A percentile compares a stretch with the other conserved stretches of the same genome.
These are phyloP conservation scores for Aphanomyces invadans DNA, from an alignment of 352 stramenopile species.

Conservation along the genomic window DNA sequence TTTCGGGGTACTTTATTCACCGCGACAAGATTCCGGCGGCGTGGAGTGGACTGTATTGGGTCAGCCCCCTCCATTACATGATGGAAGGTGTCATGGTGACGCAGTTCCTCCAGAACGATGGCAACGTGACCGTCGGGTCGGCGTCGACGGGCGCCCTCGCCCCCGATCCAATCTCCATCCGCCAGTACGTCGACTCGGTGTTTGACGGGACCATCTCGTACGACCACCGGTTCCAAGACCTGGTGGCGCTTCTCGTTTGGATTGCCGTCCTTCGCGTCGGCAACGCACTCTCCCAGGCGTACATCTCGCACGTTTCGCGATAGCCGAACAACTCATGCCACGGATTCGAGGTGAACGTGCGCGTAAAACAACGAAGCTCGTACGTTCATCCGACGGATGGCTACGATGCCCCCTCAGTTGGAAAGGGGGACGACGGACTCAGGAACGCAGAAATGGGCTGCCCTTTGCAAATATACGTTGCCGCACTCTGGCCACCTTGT, in stretches of 20 bases:
- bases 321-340: not conserved
- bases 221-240: conserved; percentile 14
- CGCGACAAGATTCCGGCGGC: conserved; percentile 16
- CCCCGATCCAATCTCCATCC: conserved; percentile 6
- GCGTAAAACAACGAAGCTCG: no score
- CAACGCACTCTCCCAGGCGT: conserved; percentile 1
- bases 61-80: conserved; percentile 24
- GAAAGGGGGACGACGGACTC: no score
- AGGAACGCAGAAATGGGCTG: no score
- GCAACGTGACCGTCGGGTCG: conserved; percentile 12
- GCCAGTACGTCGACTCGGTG: not conserved
- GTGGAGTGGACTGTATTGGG: conserved; percentile 22
- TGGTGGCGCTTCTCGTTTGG: conserved; percentile 10
- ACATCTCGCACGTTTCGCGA: conserved; percentile 3
- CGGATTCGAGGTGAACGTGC: no score
- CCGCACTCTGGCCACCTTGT: no score
- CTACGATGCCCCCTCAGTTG: no score
- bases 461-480: no score
- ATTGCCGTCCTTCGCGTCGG: conserved; percentile 5
- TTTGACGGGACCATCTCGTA: conserved; percentile 21
- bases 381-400: no score
- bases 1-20: conserved; percentile 25
- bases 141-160: conserved; percentile 10
- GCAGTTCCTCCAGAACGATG: conserved; percentile 21
- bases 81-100: conserved; percentile 22